phyloP scores from a whole-genome alignment of 2,329 filamentous ascomycete species.

The Ophiostoma perfectum region DNA sequence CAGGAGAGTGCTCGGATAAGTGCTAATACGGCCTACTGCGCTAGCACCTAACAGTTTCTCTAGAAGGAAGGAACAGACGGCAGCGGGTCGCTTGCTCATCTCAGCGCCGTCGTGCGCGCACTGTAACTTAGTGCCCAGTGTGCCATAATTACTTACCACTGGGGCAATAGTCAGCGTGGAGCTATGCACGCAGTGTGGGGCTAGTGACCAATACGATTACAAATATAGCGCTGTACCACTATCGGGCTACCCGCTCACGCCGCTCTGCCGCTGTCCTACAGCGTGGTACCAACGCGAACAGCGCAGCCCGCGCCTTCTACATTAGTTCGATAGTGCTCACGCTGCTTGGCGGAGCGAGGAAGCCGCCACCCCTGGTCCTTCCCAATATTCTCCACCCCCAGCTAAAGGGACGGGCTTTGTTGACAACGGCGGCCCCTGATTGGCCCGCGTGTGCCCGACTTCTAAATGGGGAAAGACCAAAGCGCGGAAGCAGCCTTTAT shows the following conservation, averaged over 20 bases:
- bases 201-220: slow-evolving; percentile 19
- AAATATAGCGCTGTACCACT: slow-evolving; percentile 20
- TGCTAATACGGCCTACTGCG: background rate
- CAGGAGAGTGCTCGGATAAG: background rate
- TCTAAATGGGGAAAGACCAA: slow-evolving; percentile 11
- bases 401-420: slow-evolving; percentile 15
- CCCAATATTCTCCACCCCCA: slow-evolving; percentile 15
- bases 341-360: slow-evolving; percentile 13
- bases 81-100: too few species aligned
- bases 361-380: slow-evolving; percentile 13
- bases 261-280: background rate
- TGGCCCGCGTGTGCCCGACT: slow-evolving; percentile 12
- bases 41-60: background rate
- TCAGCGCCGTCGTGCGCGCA: background rate
- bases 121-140: background rate
- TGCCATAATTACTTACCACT: background rate
- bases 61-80: background rate
- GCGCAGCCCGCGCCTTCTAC: slow-evolving; percentile 6
- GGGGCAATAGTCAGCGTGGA: background rate
- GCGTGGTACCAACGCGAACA: background rate
- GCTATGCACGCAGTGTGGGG: background rate
- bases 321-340: background rate
- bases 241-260: slow-evolving; percentile 14
- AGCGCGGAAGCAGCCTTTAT: slow-evolving; percentile 13
- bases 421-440: slow-evolving; percentile 12